Percentiles rank a stretch among this genome's conserved stretches.
Conservation (phyloP, 2,329 filamentous ascomycete species). For the Bertia moriformis region DNA sequence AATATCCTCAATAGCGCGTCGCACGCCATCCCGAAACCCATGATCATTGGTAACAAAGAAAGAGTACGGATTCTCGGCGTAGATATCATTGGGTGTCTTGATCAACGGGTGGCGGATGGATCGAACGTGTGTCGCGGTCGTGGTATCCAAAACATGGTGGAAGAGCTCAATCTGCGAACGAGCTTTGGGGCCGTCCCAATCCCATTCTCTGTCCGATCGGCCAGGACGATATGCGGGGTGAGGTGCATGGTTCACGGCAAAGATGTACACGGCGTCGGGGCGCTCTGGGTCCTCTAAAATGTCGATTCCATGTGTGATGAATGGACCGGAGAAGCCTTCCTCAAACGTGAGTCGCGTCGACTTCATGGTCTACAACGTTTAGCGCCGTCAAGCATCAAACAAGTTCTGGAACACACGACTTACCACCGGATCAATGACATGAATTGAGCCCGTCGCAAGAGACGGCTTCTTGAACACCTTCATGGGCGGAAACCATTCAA, state of each 20-base stretch:
- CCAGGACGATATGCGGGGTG: constrained; percentile 23
- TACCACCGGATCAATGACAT: constrained; percentile 38
- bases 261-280: constrained; percentile 35
- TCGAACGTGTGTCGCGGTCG: constrained; percentile 27
- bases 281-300: constrained; percentile 32
- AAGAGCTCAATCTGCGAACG: constrained; percentile 44
- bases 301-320: constrained; percentile 46
- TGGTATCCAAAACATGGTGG: constrained; percentile 29
- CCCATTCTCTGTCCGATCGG: too few relatives aligned
- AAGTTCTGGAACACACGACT: constrained; percentile 4
- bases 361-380: constrained; percentile 22
- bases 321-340: constrained; percentile 34
- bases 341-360: constrained; percentile 29
- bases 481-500: constrained; percentile 35
- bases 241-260: constrained; percentile 43
- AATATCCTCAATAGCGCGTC: constrained; percentile 30
- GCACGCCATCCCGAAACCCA: constrained; percentile 28
- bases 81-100: constrained; percentile 42
- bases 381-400: neutral
- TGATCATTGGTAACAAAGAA: constrained; percentile 50
- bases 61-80: constrained; percentile 26
- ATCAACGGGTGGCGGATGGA: constrained; percentile 36
- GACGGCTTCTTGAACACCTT: constrained; percentile 23
- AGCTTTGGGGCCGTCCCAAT: constrained; percentile 16
- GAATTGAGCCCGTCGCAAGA: constrained; percentile 26